Conservation (phyloP, 306 rosid genomes). For the Fragaria nilgerrensis region DNA sequence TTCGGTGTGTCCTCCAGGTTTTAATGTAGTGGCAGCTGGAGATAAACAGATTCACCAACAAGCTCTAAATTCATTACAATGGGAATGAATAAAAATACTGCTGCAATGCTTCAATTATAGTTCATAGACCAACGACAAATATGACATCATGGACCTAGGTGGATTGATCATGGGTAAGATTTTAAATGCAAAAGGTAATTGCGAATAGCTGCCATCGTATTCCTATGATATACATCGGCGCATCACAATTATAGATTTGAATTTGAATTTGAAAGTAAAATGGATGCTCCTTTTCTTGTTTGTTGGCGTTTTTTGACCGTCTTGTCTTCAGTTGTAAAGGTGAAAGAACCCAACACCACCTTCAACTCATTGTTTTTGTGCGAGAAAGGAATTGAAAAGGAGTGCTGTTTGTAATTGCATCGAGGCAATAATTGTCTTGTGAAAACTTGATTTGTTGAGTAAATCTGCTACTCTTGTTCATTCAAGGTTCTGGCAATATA, state of each 20-base stretch:
- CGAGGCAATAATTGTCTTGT: too few relatives aligned
- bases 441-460: too few relatives aligned
- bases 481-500: too few relatives aligned
- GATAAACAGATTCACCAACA: constrained; percentile 72
- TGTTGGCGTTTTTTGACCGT: too few relatives aligned
- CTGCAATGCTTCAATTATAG: not conserved
- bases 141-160: not conserved
- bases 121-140: not conserved
- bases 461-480: too few relatives aligned
- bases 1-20: constrained; percentile 43
- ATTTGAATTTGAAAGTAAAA: not conserved
- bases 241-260: not conserved
- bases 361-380: too few relatives aligned
- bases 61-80: constrained; percentile 62
- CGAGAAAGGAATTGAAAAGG: too few relatives aligned
- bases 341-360: too few relatives aligned
- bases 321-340: too few relatives aligned
- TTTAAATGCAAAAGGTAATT: not conserved
- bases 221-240: not conserved
- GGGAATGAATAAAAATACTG: constrained; percentile 39
- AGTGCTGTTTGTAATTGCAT: too few relatives aligned
- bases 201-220: not conserved
- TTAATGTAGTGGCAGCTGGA: constrained; percentile 86
- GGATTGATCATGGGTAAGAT: not conserved
- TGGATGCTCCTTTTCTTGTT: too few relatives aligned